Evolutionary conservation across 768 basidiomycete species (phyloP), one percentile per base, ranked within the genome.

Genomic region (Galerina sulciceps): DNA sequence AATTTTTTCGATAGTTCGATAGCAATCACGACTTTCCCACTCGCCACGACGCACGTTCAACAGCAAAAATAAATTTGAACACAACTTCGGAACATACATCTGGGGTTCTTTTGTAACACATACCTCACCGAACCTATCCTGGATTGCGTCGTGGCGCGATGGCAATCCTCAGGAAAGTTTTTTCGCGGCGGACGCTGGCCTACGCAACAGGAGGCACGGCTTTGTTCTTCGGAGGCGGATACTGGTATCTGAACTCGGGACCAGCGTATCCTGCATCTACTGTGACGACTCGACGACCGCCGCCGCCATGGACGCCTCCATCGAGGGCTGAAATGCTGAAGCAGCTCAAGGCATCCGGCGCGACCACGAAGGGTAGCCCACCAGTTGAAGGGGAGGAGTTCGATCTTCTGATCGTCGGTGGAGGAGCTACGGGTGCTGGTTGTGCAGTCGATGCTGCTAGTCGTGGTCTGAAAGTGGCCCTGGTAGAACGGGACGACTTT

Each of bases 401-500:
- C 42, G 69, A 71, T 49, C 53, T 71, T 22, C 47, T 71, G 6
- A 67, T 66, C 35, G 58, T 65, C 34, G 64, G 64, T 22, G 64
- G 49, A 38, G 96, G 96, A 17, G 96, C 96, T 4, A 98, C 95
- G 1, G 96, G 96, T 49, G 91, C 95, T 0, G 96, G 97, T 41
- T 90, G 95, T n/a, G 96, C 96, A 8, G 84, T 99, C 11, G 96
- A 99, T 72, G 96, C 96, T 44, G 94, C 92, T 5, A 91, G 87
- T 67, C 78, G 96, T 56, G 96, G 97, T 0, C 79, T 99, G 43
- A 92, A 87, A 69, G 96, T 99, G 13, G 96, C 93, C 0, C 78
- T 99, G 58, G 95, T 98, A 0, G 96, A 99, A 67, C 77, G 94
- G 45, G 91, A 93, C 62, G 96, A 99, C 71, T 99, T 96, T 62